Evolutionary conservation across 176 grass and related monocot genomes (phyloP).

Genomic region (Oryza meridionalis): DNA sequence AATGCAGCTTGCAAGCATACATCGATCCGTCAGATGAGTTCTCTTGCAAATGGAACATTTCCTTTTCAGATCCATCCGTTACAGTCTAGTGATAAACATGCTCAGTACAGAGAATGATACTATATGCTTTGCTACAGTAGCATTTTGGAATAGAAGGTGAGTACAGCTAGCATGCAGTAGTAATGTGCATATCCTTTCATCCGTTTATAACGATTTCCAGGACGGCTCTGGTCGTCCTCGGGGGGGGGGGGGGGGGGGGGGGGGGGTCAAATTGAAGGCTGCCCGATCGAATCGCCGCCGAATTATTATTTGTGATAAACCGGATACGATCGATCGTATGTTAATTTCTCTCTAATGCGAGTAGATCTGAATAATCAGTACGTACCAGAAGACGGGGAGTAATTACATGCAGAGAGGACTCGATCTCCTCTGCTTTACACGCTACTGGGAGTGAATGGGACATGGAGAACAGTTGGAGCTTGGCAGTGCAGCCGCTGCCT

Average conservation of each 20-base stretch:
- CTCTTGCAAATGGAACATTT: neutral
- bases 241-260: no score
- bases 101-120: neutral
- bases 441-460: neutral
- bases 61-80: neutral
- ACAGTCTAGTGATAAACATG: neutral
- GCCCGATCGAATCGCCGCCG: neutral
- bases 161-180: neutral
- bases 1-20: neutral
- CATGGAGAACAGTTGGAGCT: slow-evolving; percentile 1
- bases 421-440: neutral
- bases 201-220: neutral
- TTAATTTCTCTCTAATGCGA: neutral
- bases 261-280: slow-evolving; percentile 4
- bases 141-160: neutral
- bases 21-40: neutral
- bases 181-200: neutral
- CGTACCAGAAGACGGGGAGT: neutral
- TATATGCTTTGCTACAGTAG: no score
- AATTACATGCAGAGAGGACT: slow-evolving; percentile 21
- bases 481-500: neutral
- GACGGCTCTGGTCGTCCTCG: neutral
- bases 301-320: neutral
- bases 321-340: slow-evolving; percentile 19
- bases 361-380: slow-evolving; percentile 26